These are phyloP conservation scores for Pyrenochaeta sp. DNA, from an alignment of 2,329 filamentous ascomycete species.

Conservation along the genomic window DNA sequence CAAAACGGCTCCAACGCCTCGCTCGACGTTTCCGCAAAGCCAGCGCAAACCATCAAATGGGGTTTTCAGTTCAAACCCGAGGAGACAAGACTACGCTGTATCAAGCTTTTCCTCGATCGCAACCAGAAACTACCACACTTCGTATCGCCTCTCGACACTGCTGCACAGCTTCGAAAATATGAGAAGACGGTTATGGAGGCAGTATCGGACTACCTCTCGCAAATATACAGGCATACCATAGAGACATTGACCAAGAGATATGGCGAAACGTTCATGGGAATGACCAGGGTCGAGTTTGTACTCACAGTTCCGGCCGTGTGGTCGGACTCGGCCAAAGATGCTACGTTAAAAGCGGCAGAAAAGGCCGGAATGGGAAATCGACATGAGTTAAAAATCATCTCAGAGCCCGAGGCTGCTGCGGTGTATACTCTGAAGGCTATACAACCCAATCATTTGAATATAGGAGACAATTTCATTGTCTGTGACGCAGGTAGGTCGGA, in stretches of 20 bases:
- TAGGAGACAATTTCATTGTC: conserved; percentile 68
- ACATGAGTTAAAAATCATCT: conserved; percentile 78
- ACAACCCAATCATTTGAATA: conserved; percentile 74
- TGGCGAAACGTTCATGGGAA: conserved; percentile 79
- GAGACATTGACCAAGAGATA: conserved; percentile 77
- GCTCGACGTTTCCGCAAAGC: conserved; percentile 26
- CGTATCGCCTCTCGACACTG: conserved; percentile 78
- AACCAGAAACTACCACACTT: conserved; percentile 83
- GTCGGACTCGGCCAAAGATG: conserved; percentile 86
- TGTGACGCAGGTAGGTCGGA: conserved; percentile 58
- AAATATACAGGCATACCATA: conserved; percentile 80
- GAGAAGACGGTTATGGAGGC: conserved; percentile 81
- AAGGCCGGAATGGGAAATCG: conserved; percentile 77
- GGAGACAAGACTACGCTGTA: conserved; percentile 77
- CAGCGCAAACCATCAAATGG: conserved; percentile 65
- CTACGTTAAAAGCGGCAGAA: conserved; percentile 78
- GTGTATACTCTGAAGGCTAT: conserved; percentile 83
- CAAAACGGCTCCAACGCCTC: conserved; percentile 22
- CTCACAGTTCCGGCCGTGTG: conserved; percentile 80
- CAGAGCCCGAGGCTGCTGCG: conserved; percentile 78
- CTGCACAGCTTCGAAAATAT: conserved; percentile 75
- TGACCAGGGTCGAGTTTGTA: conserved; percentile 78
- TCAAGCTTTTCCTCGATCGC: conserved; percentile 84
- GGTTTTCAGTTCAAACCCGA: conserved; percentile 84
- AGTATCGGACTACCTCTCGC: conserved; percentile 79